Conservation (phyloP, 805 yeast species). For the Suhomyces prunicola region DNA sequence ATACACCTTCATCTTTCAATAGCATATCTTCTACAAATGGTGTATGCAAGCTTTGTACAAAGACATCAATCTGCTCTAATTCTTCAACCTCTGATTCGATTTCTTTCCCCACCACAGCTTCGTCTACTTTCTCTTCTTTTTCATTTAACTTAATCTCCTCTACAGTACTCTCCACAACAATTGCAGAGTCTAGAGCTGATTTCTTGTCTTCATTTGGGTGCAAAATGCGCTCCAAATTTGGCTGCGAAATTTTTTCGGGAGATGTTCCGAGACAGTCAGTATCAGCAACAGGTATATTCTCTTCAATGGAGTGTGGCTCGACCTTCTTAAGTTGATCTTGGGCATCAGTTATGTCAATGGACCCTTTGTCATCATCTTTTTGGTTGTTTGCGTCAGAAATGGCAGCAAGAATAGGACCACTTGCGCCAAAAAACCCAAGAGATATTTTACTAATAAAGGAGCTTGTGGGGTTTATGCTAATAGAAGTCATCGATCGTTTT, state of each 20-base stretch:
- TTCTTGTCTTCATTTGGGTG: not conserved
- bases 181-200: not conserved
- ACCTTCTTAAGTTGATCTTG: not conserved
- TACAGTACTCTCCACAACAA: not conserved
- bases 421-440: not conserved
- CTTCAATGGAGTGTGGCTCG: not conserved
- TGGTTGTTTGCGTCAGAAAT: not conserved
- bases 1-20: not conserved
- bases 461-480: not conserved
- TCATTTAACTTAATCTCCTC: not conserved
- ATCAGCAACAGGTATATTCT: not conserved
- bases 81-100: not conserved
- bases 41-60: not conserved
- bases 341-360: not conserved
- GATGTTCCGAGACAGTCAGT: not conserved
- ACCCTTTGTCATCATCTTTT: not conserved
- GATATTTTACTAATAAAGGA: not conserved
- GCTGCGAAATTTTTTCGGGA: not conserved
- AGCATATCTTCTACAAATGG: not conserved
- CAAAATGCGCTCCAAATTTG: not conserved
- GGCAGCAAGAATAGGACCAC: not conserved
- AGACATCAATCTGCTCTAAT: not conserved
- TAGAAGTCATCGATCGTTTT: not conserved
- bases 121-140: not conserved
- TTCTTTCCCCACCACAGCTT: not conserved